Conservation (phyloP, 345 rosid species). For the Eucalyptus sideroxylon region DNA sequence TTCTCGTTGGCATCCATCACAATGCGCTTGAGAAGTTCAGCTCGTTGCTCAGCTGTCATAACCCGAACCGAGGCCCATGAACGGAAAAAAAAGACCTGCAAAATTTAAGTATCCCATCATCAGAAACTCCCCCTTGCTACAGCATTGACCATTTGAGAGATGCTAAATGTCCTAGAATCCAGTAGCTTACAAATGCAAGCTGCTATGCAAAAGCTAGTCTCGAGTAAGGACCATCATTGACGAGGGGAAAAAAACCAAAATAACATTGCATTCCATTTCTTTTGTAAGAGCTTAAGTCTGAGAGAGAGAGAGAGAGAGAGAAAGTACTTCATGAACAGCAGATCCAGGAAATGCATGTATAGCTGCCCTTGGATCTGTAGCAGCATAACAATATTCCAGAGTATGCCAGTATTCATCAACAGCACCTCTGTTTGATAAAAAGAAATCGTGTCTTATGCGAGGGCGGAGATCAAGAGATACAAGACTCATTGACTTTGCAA, state of each 20-base stretch:
- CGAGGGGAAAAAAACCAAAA: background rate
- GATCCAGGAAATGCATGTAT: slow-evolving; percentile 91
- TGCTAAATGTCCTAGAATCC: background rate
- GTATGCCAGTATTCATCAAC: slow-evolving; percentile 92
- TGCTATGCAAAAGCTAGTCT: background rate
- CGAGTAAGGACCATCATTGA: background rate
- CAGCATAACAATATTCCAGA: slow-evolving; percentile 91
- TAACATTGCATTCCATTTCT: background rate
- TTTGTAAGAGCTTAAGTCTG: background rate
- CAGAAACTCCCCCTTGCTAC: background rate
- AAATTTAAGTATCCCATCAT: background rate
- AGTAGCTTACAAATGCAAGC: background rate
- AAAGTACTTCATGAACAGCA: slow-evolving; percentile 47
- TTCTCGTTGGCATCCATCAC: slow-evolving; percentile 24
- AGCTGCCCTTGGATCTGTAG: slow-evolving; percentile 78
- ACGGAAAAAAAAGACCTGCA: slow-evolving; percentile 60
- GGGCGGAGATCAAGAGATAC: slow-evolving; percentile 77
- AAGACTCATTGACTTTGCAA: slow-evolving; percentile 32
- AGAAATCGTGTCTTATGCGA: slow-evolving; percentile 81
- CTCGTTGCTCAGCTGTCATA: slow-evolving; percentile 82
- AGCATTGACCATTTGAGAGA: background rate
- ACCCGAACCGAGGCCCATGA: slow-evolving; percentile 71
- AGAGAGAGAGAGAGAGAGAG: background rate
- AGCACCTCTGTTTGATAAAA: slow-evolving; percentile 61
- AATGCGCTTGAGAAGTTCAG: slow-evolving; percentile 45